These are phyloP conservation scores for Diutina scorzettiae DNA, from an alignment of 1,139 yeast genomes.

Conservation along the genomic window DNA sequence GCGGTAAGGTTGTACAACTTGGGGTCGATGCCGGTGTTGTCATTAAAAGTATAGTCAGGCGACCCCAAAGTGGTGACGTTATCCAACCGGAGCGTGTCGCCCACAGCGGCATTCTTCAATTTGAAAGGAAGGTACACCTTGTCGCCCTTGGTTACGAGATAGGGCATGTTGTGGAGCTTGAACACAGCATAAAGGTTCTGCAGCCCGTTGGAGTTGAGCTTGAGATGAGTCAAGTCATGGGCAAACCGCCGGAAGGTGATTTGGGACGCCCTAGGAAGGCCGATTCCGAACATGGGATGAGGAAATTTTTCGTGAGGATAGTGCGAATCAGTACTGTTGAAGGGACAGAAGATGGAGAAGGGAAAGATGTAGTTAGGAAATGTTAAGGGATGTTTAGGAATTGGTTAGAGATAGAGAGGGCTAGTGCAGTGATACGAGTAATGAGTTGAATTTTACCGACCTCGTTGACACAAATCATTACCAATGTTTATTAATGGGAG, in stretches of 20 bases:
- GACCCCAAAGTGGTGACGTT: conserved; percentile 80
- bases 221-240: conserved; percentile 35
- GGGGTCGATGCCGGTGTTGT: conserved; percentile 22
- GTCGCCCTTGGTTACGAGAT: conserved; percentile 87
- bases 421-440: too few species aligned
- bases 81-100: conserved; percentile 61
- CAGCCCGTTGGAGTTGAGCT: conserved; percentile 43
- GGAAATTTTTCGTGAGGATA: too few species aligned
- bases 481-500: too few species aligned
- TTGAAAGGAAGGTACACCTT: conserved; percentile 65
- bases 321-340: too few species aligned
- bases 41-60: conserved; percentile 56
- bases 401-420: too few species aligned
- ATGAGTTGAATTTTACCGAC: too few species aligned
- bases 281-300: too few species aligned
- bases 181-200: conserved; percentile 65
- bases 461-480: too few species aligned
- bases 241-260: conserved; percentile 1
- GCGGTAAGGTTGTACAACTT: conserved; percentile 55
- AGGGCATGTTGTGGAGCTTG: conserved; percentile 74
- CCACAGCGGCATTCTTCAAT: conserved; percentile 64
- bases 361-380: too few species aligned
- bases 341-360: too few species aligned
- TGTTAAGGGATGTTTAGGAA: too few species aligned
- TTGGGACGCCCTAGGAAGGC: too few species aligned